These are phyloP conservation scores for Francoa sonchifolia DNA, from an alignment of 441 rosid genomes.

Conservation along the genomic window DNA sequence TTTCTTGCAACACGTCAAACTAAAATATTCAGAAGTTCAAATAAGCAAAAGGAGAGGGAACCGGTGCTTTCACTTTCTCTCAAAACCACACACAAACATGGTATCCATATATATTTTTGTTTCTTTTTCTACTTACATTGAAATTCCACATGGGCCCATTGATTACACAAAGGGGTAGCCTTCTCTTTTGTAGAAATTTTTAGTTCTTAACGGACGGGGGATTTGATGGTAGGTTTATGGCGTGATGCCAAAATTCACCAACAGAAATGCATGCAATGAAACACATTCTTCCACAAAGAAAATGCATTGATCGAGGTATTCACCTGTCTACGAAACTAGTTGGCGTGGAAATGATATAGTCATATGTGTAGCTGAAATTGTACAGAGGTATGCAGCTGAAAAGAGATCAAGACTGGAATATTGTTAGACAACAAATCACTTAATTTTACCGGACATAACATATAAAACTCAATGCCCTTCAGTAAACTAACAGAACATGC, in stretches of 20 bases:
- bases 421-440: conserved; percentile 22
- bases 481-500: conserved; percentile 4
- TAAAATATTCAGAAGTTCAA: no score
- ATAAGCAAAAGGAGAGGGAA: no score
- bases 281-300: neutral
- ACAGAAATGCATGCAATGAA: neutral
- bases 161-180: no score
- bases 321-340: conserved; percentile 97
- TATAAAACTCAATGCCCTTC: neutral
- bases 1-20: no score
- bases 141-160: no score
- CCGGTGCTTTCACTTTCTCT: no score
- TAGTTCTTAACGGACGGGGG: no score
- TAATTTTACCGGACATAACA: neutral
- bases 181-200: no score
- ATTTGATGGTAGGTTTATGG: no score
- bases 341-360: conserved; percentile 78
- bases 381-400: conserved; percentile 94
- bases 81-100: no score
- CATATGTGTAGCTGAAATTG: conserved; percentile 83
- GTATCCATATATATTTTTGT: no score
- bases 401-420: conserved; percentile 31
- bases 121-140: no score
- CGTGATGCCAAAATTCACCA: neutral
- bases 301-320: conserved; percentile 12